Percentiles rank a stretch among this genome's conserved stretches.
phyloP scores from a whole-genome alignment of 2,329 filamentous ascomycete species.

The Zopfia rhizophila region DNA sequence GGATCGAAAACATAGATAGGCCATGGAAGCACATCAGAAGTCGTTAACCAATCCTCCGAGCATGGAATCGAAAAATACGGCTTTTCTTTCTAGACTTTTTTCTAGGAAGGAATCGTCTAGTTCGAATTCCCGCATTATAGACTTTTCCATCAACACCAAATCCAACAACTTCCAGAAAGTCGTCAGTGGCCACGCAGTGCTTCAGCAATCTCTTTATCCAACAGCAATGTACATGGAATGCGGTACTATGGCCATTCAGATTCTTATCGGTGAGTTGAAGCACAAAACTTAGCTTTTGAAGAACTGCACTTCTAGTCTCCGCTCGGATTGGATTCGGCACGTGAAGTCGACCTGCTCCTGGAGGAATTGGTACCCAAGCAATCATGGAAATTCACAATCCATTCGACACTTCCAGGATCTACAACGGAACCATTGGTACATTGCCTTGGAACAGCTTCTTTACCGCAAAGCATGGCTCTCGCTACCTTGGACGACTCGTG shows the following conservation, averaged over 20 bases:
- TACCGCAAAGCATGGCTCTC: conserved; percentile 12
- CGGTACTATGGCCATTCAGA: conserved; percentile 21
- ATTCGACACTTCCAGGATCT: conserved; percentile 1
- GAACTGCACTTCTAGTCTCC: conserved; percentile 5
- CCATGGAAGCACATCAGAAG: too few species aligned
- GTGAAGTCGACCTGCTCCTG: conserved; percentile 5
- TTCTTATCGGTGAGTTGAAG: conserved; percentile 2
- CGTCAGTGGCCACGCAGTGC: conserved; percentile 29
- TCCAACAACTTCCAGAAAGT: conserved; percentile 16
- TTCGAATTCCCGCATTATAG: conserved; percentile 2
- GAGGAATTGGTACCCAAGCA: conserved; percentile 3
- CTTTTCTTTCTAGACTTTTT: not conserved
- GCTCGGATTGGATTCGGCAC: conserved; percentile 4
- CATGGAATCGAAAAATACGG: not conserved
- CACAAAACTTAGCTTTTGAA: conserved; percentile 5
- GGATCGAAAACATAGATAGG: conserved; percentile 14
- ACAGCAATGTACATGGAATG: conserved; percentile 35
- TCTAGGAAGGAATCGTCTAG: not conserved
- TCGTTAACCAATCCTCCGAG: conserved; percentile 15
- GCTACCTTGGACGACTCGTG: conserved; percentile 24
- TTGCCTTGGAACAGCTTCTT: conserved; percentile 5
- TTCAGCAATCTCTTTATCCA: conserved; percentile 25
- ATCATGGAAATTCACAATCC: conserved; percentile 1
- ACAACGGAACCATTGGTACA: not conserved
- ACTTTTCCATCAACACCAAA: conserved; percentile 23